These are phyloP conservation scores for Aspergillus panamensis DNA, from an alignment of 495 filamentous ascomycete species.

Conservation along the genomic window DNA sequence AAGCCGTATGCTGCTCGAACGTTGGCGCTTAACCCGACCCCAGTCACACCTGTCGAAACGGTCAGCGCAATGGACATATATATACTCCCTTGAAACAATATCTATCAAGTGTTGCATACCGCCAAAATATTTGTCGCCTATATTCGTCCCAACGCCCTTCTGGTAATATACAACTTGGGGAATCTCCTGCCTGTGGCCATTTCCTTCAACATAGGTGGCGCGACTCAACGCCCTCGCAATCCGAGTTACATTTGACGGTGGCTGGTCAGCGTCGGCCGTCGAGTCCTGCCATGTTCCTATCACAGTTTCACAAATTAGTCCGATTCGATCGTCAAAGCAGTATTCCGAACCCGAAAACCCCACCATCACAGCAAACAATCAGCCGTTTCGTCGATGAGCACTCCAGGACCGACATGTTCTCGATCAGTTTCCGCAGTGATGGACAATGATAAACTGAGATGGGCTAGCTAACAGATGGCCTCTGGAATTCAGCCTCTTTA, in stretches of 20 bases:
- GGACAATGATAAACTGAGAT: too few relatives aligned
- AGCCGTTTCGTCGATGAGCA: constrained; percentile 26
- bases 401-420: not conserved
- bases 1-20: constrained; percentile 51
- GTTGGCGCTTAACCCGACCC: constrained; percentile 42
- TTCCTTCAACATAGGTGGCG: constrained; percentile 21
- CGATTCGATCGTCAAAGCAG: not conserved
- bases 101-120: constrained; percentile 12
- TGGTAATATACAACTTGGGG: constrained; percentile 56
- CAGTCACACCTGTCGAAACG: constrained; percentile 25
- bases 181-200: constrained; percentile 24
- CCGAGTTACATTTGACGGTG: constrained; percentile 46
- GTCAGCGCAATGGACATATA: constrained; percentile 1
- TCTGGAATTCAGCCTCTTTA: too few relatives aligned
- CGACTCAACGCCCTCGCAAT: constrained; percentile 37
- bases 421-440: not conserved
- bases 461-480: too few relatives aligned
- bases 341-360: not conserved
- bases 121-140: constrained; percentile 23
- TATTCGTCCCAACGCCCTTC: constrained; percentile 49
- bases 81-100: too few relatives aligned
- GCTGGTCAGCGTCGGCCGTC: constrained; percentile 25
- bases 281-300: constrained; percentile 44
- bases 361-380: constrained; percentile 44
- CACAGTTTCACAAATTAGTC: not conserved